Evolutionary conservation across 106 monocot species (phyloP).

Genomic region (Dioscorea dumetorum): DNA sequence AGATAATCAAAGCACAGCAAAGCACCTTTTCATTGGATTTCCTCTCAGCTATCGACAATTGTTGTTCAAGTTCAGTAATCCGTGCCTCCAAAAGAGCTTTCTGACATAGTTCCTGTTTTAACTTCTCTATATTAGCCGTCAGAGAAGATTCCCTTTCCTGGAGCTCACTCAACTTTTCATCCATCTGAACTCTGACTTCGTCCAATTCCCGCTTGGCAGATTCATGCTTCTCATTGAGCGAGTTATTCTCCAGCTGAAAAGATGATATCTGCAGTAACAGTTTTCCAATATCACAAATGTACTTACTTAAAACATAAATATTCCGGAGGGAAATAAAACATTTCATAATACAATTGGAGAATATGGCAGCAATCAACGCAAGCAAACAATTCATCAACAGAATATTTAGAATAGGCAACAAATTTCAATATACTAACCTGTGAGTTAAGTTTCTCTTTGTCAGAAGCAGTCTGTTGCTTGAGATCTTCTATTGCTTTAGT

Average conservation of each 20-base stretch:
- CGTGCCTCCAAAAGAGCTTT: conserved; percentile 35
- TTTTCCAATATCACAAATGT: not conserved
- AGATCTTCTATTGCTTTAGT: conserved; percentile 42
- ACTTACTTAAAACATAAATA: not conserved
- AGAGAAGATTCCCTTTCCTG: conserved; percentile 36
- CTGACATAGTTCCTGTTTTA: conserved; percentile 32
- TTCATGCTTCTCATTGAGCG: conserved; percentile 39
- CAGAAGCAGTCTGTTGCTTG: conserved; percentile 31
- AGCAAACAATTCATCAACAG: not conserved
- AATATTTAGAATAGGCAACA: not conserved
- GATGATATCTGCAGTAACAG: conserved; percentile 49
- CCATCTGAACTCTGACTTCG: conserved; percentile 28
- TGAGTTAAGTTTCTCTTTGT: conserved; percentile 45
- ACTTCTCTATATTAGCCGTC: conserved; percentile 23
- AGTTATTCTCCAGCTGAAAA: conserved; percentile 50
- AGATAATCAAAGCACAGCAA: not conserved
- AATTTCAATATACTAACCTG: conserved; percentile 36
- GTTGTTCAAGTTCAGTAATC: conserved; percentile 40
- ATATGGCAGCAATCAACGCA: not conserved
- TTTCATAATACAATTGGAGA: not conserved
- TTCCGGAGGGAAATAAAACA: not conserved
- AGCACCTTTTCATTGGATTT: conserved; percentile 54
- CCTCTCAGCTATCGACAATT: conserved; percentile 25
- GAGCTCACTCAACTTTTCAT: conserved; percentile 38
- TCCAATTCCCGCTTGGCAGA: conserved; percentile 55